A percentile compares a stretch with the other conserved stretches of the same genome.
These are phyloP conservation scores for Acacia acuminata DNA, from an alignment of 306 rosid genomes.

Conservation along the genomic window DNA sequence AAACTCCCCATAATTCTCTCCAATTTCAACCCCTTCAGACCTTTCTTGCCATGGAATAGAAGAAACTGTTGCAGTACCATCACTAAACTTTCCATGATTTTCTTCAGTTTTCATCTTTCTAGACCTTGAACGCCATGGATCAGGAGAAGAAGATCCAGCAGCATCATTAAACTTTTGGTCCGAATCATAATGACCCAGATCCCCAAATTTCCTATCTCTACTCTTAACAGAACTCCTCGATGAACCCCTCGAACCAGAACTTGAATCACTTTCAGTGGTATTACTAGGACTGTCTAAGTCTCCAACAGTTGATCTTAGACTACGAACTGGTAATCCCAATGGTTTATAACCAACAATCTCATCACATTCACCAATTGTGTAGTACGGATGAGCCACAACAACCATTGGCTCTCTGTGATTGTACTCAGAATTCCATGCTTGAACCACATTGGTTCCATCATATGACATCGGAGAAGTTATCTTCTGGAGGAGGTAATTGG, in stretches of 20 bases:
- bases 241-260: conserved; percentile 61
- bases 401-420: conserved; percentile 58
- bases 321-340: conserved; percentile 80
- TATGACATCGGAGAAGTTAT: conserved; percentile 35
- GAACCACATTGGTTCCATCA: conserved; percentile 53
- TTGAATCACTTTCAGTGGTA: conserved; percentile 53
- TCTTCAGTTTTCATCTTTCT: conserved; percentile 37
- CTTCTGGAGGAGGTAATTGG: conserved; percentile 34
- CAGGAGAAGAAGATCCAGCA: conserved; percentile 42
- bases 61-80: conserved; percentile 44
- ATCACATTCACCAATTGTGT: conserved; percentile 40
- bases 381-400: conserved; percentile 63
- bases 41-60: conserved; percentile 46
- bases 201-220: conserved; percentile 51
- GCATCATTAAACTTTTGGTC: conserved; percentile 51
- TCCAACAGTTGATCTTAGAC: conserved; percentile 53
- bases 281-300: conserved; percentile 40
- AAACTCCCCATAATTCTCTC: conserved; percentile 16
- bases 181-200: conserved; percentile 49
- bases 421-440: conserved; percentile 74
- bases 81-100: conserved; percentile 35
- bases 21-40: conserved; percentile 16
- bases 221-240: conserved; percentile 38
- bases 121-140: conserved; percentile 45
- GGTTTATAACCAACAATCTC: conserved; percentile 55